Percentiles rank a stretch among this genome's conserved stretches.
phyloP scores from a whole-genome alignment of 2,329 filamentous ascomycete species.

The Ceratocystiopsis sp. region DNA sequence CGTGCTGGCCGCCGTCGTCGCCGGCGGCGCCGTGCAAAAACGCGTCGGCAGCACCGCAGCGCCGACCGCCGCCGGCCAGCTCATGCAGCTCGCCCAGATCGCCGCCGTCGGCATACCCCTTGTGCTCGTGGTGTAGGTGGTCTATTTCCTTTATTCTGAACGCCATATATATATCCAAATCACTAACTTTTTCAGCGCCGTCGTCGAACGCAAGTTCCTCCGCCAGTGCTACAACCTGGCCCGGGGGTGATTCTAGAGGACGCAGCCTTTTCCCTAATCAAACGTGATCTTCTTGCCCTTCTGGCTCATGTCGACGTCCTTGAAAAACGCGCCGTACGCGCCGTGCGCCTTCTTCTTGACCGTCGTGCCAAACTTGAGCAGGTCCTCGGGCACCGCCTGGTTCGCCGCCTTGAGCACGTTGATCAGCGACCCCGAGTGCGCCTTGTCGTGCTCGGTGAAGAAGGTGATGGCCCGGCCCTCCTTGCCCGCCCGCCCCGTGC shows the following conservation, averaged over 20 bases:
- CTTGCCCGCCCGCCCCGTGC: conserved; percentile 85
- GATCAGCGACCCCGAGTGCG: conserved; percentile 76
- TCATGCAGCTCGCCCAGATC: conserved; percentile 28
- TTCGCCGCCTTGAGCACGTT: conserved; percentile 91
- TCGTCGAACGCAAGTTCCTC: conserved; percentile 37
- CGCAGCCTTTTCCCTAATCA: conserved; percentile 30
- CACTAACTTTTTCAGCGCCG: conserved; percentile 22
- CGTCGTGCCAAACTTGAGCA: conserved; percentile 91
- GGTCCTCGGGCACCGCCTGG: conserved; percentile 73
- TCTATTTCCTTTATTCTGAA: conserved; percentile 1
- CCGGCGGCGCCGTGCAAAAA: conserved; percentile 23
- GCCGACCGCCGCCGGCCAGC: conserved; percentile 17
- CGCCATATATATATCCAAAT: background rate
- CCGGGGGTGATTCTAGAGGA: conserved; percentile 2
- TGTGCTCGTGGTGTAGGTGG: conserved; percentile 42
- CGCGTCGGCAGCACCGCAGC: conserved; percentile 11
- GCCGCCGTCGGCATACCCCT: conserved; percentile 33
- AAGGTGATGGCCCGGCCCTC: conserved; percentile 78
- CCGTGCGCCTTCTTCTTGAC: conserved; percentile 98
- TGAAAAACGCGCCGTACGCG: conserved; percentile 90
- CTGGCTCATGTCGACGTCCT: conserved; percentile 69
- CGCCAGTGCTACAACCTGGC: conserved; percentile 24
- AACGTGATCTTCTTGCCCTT: conserved; percentile 87
- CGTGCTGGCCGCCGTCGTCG: conserved; percentile 25
- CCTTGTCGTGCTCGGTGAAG: conserved; percentile 91